Conservation (phyloP, 306 rosid genomes). For the Sicyos baderoa region DNA sequence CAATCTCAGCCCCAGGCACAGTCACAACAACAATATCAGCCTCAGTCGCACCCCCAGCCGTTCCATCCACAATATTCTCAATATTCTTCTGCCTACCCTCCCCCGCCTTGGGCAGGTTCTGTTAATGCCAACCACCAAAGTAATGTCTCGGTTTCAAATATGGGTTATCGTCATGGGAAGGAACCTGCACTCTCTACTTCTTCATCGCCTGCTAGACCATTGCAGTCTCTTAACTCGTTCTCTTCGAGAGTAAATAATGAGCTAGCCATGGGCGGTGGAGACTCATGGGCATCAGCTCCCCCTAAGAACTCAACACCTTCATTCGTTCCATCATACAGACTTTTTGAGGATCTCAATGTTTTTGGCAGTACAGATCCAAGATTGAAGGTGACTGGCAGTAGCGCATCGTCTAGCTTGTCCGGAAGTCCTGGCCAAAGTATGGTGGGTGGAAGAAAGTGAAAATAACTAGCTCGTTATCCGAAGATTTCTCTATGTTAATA, state of each 20-base stretch:
- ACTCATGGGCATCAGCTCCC: conserved; percentile 23
- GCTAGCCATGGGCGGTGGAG: conserved; percentile 25
- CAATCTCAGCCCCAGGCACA: conserved; percentile 11
- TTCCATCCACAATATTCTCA: conserved; percentile 34
- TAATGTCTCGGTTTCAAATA: conserved; percentile 28
- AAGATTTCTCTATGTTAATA: not conserved
- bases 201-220: conserved; percentile 37
- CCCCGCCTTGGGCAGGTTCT: conserved; percentile 91
- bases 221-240: conserved; percentile 43
- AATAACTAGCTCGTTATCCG: not conserved
- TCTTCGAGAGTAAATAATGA: conserved; percentile 33
- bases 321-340: conserved; percentile 69
- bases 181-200: conserved; percentile 31
- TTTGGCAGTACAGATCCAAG: conserved; percentile 70
- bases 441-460: conserved; percentile 80
- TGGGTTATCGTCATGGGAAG: conserved; percentile 30
- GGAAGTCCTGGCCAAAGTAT: conserved; percentile 79
- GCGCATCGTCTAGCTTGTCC: conserved; percentile 48
- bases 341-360: conserved; percentile 93
- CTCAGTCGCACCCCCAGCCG: conserved; percentile 21
- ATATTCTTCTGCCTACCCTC: conserved; percentile 51
- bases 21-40: conserved; percentile 16
- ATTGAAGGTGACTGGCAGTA: conserved; percentile 51
- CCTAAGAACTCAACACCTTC: conserved; percentile 30
- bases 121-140: conserved; percentile 46